Base-by-base conservation (phyloP, 129 eudicot species). In the Helichrysum umbraculigerum region DNA sequence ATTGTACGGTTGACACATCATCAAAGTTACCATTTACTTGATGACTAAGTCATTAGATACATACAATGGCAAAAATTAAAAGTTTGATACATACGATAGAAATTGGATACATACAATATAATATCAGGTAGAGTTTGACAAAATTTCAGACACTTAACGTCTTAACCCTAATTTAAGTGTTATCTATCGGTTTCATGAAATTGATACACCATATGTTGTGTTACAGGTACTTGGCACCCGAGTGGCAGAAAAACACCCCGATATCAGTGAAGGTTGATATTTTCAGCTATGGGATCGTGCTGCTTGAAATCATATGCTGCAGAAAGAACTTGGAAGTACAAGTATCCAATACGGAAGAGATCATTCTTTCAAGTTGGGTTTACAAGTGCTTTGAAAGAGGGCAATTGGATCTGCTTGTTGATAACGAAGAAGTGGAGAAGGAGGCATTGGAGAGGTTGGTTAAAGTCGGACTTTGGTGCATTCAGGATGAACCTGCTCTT, bases 401-500 rank as follows among this genome's bases (percentile, higher is more conserved):
- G 17, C 67, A 61, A 25, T 4, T 79, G 11, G 25, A 5, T n/a
- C 74, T 63, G 44, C 67, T 79, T 42, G 51, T 34, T 63, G 25
- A 61, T 61, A 29, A 21, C 6, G 17, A 28, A 61, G 35, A 61
- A 61, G 67, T 30, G 6, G 67, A 61, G 67, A 61, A 61, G 29
- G 37, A 17, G 20, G 34, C 29, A 22, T 50, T 78, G 17, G 82
- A 78, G 4, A 17, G 65, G 20, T 52, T 79, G 57, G 64, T 79
- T 11, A 72, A 37, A 72, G 35, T 79, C 9, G 82, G 82, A 52
- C 60, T 79, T 72, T 72, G 78, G 82, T 79, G 82, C 42, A 39
- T 52, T 22, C 82, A 79, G 39, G 83, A 78, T 28, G 86, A 83
- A 8, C 86, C 86, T 25, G 44, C 77, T 66, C 83, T 69, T 30